Evolutionary conservation across 2,329 filamentous ascomycete species (phyloP).

Genomic region (Aspergillus aculeatinus): DNA sequence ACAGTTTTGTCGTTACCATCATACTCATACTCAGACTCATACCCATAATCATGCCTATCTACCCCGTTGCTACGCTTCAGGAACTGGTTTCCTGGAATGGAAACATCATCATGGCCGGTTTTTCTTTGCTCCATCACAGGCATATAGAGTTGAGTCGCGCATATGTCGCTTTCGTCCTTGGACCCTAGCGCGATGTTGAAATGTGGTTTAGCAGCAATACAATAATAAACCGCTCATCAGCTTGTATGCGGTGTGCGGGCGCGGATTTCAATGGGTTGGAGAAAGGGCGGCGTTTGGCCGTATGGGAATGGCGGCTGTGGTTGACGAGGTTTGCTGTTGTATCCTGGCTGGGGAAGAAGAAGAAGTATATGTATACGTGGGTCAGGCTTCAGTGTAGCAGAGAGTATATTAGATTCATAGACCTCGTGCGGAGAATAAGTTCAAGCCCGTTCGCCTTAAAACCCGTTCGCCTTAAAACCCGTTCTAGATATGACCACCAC

Average conservation of each 20-base stretch:
- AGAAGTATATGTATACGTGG: not conserved
- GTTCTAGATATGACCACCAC: not conserved
- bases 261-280: too few species aligned
- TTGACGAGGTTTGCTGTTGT: not conserved
- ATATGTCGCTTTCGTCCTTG: not conserved
- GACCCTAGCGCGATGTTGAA: too few species aligned
- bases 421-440: not conserved
- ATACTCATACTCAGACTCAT: too few species aligned
- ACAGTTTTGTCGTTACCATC: too few species aligned
- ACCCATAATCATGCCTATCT: not conserved
- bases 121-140: not conserved
- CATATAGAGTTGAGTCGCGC: not conserved
- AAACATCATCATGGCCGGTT: not conserved
- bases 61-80: not conserved
- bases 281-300: too few species aligned
- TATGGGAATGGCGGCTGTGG: not conserved
- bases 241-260: too few species aligned
- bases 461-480: too few species aligned
- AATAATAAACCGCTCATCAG: too few species aligned
- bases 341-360: not conserved
- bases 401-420: not conserved
- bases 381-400: not conserved
- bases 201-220: too few species aligned
- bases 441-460: not conserved
- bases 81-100: not conserved